Evolutionary conservation across 805 yeast genomes (phyloP).

Genomic region (Lipomyces starkeyi): DNA sequence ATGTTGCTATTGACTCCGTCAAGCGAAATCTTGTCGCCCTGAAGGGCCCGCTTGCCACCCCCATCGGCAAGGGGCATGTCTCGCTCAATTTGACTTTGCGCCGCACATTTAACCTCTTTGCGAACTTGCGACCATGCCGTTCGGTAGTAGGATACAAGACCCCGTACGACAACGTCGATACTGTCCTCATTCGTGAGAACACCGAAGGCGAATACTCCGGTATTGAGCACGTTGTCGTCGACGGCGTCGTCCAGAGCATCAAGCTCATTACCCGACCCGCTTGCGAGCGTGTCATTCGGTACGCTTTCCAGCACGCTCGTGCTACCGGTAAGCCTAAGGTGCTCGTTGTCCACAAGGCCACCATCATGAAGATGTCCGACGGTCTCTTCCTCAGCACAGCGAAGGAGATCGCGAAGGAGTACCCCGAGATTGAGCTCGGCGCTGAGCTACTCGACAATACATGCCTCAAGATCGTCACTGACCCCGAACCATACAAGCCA

Average conservation of each 20-base stretch:
- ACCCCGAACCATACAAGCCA: constrained; percentile 82
- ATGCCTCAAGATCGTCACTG: constrained; percentile 84
- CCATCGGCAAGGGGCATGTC: constrained; percentile 96
- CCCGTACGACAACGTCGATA: constrained; percentile 86
- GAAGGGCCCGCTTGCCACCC: constrained; percentile 98
- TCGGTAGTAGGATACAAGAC: constrained; percentile 93
- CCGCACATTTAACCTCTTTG: constrained; percentile 94
- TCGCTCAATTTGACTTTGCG: constrained; percentile 96
- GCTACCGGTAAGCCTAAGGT: constrained; percentile 86
- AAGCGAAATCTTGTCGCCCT: constrained; percentile 92
- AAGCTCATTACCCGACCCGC: constrained; percentile 96
- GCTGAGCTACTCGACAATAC: constrained; percentile 95
- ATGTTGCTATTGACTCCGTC: constrained; percentile 86
- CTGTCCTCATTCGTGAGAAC: constrained; percentile 96
- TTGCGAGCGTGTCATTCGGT: constrained; percentile 93
- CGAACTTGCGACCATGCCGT: constrained; percentile 97
- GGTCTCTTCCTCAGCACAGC: constrained; percentile 95
- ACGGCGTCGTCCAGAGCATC: constrained; percentile 98
- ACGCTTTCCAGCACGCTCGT: constrained; percentile 95
- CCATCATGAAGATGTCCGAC: constrained; percentile 97
- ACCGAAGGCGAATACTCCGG: constrained; percentile 99
- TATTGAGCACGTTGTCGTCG: constrained; percentile 96
- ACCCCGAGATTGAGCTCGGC: constrained; percentile 84
- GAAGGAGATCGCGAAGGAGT: constrained; percentile 84
- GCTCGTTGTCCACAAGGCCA: constrained; percentile 95